Conservation (phyloP, 805 yeast genomes). For the Suhomyces sp. region DNA sequence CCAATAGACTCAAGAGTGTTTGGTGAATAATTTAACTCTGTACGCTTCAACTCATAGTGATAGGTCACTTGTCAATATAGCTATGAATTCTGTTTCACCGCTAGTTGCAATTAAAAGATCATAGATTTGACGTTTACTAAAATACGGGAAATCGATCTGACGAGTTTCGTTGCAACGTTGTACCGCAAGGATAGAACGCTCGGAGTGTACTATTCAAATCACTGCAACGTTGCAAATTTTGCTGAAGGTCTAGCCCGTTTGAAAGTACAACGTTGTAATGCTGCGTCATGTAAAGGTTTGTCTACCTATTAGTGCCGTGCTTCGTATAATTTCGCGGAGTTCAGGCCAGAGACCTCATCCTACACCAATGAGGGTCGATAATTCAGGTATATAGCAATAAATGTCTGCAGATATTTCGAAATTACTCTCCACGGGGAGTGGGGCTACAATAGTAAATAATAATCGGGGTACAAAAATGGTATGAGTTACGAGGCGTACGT, state of each 20-base stretch:
- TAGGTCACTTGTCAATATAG: no score
- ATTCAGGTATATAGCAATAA: neutral
- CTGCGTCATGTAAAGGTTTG: neutral
- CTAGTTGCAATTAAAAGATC: neutral
- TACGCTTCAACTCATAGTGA: neutral
- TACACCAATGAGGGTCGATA: neutral
- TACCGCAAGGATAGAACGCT: neutral
- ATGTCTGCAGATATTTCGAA: neutral
- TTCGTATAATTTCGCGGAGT: neutral
- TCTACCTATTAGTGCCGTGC: neutral
- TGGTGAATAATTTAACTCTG: neutral
- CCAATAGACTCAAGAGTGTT: no score
- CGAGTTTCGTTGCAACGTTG: neutral
- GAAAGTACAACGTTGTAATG: neutral
- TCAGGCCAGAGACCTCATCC: neutral
- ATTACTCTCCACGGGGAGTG: neutral
- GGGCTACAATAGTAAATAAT: neutral
- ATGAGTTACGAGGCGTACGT: neutral
- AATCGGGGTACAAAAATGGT: neutral
- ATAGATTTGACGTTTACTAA: neutral
- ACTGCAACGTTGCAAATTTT: neutral
- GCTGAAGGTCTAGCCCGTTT: neutral
- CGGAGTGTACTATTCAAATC: neutral
- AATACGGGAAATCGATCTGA: neutral
- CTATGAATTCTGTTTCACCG: neutral